A percentile compares a stretch with the other conserved stretches of the same genome.
phyloP scores from a whole-genome alignment of 2,329 filamentous ascomycete species.

The Huntiella abstrusa region DNA sequence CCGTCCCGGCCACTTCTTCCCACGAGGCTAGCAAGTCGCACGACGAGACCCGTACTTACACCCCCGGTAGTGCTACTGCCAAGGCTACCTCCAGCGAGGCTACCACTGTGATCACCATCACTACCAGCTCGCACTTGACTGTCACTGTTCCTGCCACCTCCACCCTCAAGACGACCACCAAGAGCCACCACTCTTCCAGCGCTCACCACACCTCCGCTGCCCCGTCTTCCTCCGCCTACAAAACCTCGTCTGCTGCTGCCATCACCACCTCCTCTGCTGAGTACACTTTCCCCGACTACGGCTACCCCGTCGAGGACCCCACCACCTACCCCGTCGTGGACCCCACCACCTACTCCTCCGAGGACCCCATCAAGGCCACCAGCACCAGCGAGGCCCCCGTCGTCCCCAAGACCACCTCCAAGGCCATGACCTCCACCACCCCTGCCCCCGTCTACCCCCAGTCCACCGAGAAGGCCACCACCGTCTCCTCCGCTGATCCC shows the following conservation, averaged over 20 bases:
- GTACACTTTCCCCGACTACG: neutral
- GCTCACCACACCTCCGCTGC: neutral
- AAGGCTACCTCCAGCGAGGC: neutral
- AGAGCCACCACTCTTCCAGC: neutral
- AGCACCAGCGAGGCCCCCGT: neutral
- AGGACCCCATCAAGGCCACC: conserved; percentile 3
- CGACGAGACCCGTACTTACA: no score
- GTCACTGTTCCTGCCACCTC: conserved; percentile 6
- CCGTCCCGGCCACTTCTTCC: neutral
- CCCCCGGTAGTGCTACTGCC: neutral
- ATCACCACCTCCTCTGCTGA: neutral
- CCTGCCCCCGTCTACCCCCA: conserved; percentile 1
- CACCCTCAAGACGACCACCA: neutral
- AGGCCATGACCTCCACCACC: conserved; percentile 6
- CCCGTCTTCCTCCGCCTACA: neutral
- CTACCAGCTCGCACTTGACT: conserved; percentile 5
- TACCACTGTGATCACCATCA: conserved; percentile 9
- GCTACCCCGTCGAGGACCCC: neutral
- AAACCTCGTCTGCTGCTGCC: neutral
- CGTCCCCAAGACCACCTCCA: neutral
- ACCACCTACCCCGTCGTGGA: neutral
- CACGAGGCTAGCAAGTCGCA: no score
- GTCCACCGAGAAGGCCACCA: neutral
- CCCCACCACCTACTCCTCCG: conserved; percentile 5
- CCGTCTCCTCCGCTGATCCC: conserved; percentile 8